Percentiles rank a stretch among this genome's conserved stretches.
Evolutionary conservation across 176 grass and related monocot genomes (phyloP).

Genomic region (Lolium perenne): DNA sequence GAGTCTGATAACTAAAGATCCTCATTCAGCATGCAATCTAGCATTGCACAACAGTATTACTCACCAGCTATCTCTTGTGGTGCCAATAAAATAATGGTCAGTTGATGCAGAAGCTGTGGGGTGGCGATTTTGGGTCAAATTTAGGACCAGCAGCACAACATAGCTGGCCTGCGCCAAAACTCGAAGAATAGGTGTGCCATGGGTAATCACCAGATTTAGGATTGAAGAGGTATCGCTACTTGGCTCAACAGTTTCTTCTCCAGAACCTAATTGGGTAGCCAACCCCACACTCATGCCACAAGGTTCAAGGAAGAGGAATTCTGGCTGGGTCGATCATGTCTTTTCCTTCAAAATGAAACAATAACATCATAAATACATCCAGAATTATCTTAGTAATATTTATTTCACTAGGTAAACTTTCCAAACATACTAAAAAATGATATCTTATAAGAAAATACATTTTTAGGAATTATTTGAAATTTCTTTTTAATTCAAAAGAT

Average conservation of each 20-base stretch:
- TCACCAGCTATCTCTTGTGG: background rate
- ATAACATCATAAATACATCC: constrained; percentile 38
- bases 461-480: background rate
- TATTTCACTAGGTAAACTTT: background rate
- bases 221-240: constrained; percentile 20
- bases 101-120: constrained; percentile 23
- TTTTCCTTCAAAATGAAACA: constrained; percentile 57
- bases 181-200: constrained; percentile 3
- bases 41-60: constrained; percentile 9
- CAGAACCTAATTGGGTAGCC: constrained; percentile 20
- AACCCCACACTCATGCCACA: constrained; percentile 36
- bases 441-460: background rate
- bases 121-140: background rate
- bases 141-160: background rate
- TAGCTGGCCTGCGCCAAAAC: constrained; percentile 10
- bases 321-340: constrained; percentile 35
- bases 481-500: constrained; percentile 9
- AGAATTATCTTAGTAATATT: constrained; percentile 30
- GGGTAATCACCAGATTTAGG: background rate
- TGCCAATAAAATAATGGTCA: constrained; percentile 1
- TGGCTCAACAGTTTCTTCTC: background rate
- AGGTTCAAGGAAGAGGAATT: constrained; percentile 48
- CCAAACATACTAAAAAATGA: constrained; percentile 4
- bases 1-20: constrained; percentile 1
- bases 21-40: constrained; percentile 27